Conservation (phyloP, 2,329 filamentous ascomycete genomes). For the Domatiomyces globalis region DNA sequence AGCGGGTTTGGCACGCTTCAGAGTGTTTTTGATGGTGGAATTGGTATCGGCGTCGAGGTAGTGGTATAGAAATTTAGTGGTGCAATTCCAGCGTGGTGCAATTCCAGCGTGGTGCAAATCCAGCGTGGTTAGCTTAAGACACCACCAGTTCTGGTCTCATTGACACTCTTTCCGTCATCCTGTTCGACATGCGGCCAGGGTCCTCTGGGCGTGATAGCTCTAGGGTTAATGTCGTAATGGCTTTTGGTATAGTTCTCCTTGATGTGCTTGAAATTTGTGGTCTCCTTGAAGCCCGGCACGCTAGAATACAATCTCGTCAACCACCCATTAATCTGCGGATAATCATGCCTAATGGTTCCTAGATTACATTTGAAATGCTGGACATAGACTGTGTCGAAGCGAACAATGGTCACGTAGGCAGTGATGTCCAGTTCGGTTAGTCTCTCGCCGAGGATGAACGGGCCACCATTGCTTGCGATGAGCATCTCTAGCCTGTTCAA, state of each 20-base stretch:
- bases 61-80: too few relatives aligned
- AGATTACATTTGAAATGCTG: constrained; percentile 56
- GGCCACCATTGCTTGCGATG: constrained; percentile 34
- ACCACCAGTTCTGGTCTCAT: constrained; percentile 34
- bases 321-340: constrained; percentile 48
- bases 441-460: constrained; percentile 41
- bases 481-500: constrained; percentile 45
- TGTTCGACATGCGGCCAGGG: constrained; percentile 45
- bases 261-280: constrained; percentile 52
- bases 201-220: constrained; percentile 47
- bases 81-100: too few relatives aligned
- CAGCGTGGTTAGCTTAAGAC: too few relatives aligned
- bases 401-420: constrained; percentile 43
- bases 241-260: constrained; percentile 55
- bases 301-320: constrained; percentile 46
- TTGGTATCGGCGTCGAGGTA: too few relatives aligned
- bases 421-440: constrained; percentile 48
- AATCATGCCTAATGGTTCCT: constrained; percentile 45
- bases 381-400: constrained; percentile 48
- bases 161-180: constrained; percentile 31
- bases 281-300: constrained; percentile 39
- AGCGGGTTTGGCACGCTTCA: too few relatives aligned
- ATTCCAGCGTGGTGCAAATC: too few relatives aligned
- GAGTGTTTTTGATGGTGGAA: too few relatives aligned
- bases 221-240: constrained; percentile 45